Base-by-base conservation (phyloP, 2,329 filamentous ascomycete genomes). In the Fusarium chuoi region DNA sequence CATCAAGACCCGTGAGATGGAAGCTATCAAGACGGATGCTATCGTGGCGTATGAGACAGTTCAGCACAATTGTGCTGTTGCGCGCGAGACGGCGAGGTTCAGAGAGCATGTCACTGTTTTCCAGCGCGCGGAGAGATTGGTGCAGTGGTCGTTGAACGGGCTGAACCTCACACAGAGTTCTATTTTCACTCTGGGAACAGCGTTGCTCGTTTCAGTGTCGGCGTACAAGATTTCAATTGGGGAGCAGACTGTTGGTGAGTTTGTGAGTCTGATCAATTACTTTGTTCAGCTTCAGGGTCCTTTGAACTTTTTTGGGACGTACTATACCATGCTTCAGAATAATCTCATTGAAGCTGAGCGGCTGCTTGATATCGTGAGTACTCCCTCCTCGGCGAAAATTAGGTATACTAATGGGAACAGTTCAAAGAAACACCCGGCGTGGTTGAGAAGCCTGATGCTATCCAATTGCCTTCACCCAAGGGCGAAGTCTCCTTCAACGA, bases 161-260 rank as follows among this genome's bases (percentile, higher is more conserved):
- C 87, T 91, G 79, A 91, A 91, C 75, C 86, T 90, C 17, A 87
- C 87, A 0, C 89, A 91, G 72, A 91, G 89, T 78, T 86, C 89
- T 59, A 87, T 91, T n/a, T 91, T 91, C 75, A 89, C 89, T 76
- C 73, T 90, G 7, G 89, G 89, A 15, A 85, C 90, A 8, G 86
- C 90, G 22, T 79, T 90, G n/a, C 87, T 89, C 3, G 89, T 89
- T 68, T 89, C 87, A 69, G 87, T 91, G 36, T 89, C 89, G 7
- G 89, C 89, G 3, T 91, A 89, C 77, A 89, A 91, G 77, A 89
- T 92, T 51, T 89, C 88, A 1, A 85, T 84, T 11, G 86, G 86
- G 15, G 80, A 87, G 68, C 85, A 87, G 65, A 83, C 82, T 7
- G 88, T 90, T 22, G 86, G 88, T 65, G 85, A 87, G 56, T 91